phyloP scores from a whole-genome alignment of 2,329 filamentous ascomycete genomes.

The Cadophora sp. region DNA sequence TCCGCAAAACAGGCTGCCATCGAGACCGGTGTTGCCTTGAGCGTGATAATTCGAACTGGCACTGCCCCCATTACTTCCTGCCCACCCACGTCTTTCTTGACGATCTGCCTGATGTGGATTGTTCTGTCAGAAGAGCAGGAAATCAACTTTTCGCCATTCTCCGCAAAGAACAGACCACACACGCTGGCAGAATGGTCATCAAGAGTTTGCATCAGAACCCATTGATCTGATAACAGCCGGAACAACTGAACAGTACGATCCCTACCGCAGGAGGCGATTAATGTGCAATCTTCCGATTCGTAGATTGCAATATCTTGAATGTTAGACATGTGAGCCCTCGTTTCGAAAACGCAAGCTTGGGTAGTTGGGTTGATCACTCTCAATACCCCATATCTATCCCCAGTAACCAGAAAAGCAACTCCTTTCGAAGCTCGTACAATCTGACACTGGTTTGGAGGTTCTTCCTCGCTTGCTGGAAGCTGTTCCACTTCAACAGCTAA shows the following conservation, averaged over 20 bases:
- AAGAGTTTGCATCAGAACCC: slow-evolving; percentile 88
- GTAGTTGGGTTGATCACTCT: slow-evolving; percentile 69
- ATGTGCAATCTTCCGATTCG: slow-evolving; percentile 63
- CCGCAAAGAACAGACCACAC: slow-evolving; percentile 75
- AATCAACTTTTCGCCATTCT: slow-evolving; percentile 71
- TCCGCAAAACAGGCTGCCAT: slow-evolving; percentile 74
- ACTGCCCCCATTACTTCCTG: slow-evolving; percentile 76
- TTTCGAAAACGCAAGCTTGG: slow-evolving; percentile 68
- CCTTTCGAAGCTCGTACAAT: slow-evolving; percentile 65
- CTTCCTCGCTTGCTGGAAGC: slow-evolving; percentile 55
- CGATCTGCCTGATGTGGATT: slow-evolving; percentile 80
- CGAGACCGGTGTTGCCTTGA: slow-evolving; percentile 87
- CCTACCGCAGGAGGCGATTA: slow-evolving; percentile 84
- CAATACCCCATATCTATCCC: slow-evolving; percentile 86
- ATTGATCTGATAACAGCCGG: slow-evolving; percentile 59
- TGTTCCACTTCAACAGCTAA: slow-evolving; percentile 75
- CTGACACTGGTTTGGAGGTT: slow-evolving; percentile 63
- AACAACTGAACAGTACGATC: slow-evolving; percentile 97
- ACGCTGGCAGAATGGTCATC: slow-evolving; percentile 91
- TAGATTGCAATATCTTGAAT: slow-evolving; percentile 82
- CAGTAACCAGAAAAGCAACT: slow-evolving; percentile 75
- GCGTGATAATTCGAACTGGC: slow-evolving; percentile 75
- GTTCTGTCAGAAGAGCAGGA: slow-evolving; percentile 91
- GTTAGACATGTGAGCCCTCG: slow-evolving; percentile 86
- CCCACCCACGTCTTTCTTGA: slow-evolving; percentile 68